These are phyloP conservation scores for Gossypium trilobum DNA, from an alignment of 441 rosid species.

Conservation along the genomic window DNA sequence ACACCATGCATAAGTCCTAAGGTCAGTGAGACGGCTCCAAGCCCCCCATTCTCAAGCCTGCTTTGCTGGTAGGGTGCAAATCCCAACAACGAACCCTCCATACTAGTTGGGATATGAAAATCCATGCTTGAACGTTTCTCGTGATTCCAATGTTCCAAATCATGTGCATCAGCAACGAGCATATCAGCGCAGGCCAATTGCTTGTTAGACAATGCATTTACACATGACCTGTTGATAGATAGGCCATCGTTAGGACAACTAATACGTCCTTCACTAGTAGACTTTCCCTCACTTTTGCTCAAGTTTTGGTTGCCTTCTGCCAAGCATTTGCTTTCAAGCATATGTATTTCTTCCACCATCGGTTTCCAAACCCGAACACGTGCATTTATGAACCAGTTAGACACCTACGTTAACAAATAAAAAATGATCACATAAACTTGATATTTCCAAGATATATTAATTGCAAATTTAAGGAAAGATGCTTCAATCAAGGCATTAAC, in stretches of 20 bases:
- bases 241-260: conserved; percentile 21
- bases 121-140: conserved; percentile 41
- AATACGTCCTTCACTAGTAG: conserved; percentile 17
- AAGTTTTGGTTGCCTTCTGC: conserved; percentile 24
- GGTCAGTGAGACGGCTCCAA: conserved; percentile 48
- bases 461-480: not conserved
- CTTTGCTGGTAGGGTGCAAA: conserved; percentile 36
- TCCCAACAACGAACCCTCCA: conserved; percentile 35
- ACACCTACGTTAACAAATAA: conserved; percentile 26
- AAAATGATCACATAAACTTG: not conserved
- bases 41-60: conserved; percentile 31
- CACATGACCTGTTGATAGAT: conserved; percentile 14
- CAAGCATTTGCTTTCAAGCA: conserved; percentile 36
- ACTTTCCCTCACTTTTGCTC: conserved; percentile 17
- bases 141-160: conserved; percentile 30
- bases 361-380: conserved; percentile 53
- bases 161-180: conserved; percentile 14
- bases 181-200: conserved; percentile 23
- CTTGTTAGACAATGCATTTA: conserved; percentile 17
- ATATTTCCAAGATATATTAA: not conserved
- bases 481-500: not conserved
- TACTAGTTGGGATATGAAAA: conserved; percentile 24
- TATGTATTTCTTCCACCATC: conserved; percentile 48
- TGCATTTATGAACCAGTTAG: conserved; percentile 54
- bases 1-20: conserved; percentile 47